Conservation (phyloP, 83 land plant genomes). For the Picea mariana region DNA sequence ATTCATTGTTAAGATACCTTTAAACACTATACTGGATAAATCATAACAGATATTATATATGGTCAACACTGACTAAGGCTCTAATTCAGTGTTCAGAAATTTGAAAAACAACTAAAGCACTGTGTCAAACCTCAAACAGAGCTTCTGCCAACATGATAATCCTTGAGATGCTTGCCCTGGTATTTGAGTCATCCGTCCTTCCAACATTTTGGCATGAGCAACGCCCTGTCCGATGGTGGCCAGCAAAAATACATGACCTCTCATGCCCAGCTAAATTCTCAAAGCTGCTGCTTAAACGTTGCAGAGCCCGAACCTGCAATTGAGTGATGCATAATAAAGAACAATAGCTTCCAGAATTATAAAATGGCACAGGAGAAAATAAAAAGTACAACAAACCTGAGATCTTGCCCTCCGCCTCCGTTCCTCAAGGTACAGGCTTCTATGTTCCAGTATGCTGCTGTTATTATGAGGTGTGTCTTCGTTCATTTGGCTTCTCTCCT, state of each 20-base stretch:
- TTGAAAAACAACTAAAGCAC: slow-evolving; percentile 2
- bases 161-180: slow-evolving; percentile 78
- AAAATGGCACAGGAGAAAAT: neutral
- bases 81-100: neutral
- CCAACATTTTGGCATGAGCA: slow-evolving; percentile 53
- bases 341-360: neutral
- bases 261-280: slow-evolving; percentile 67
- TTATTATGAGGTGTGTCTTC: slow-evolving; percentile 32
- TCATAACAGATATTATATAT: neutral
- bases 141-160: slow-evolving; percentile 86
- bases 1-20: neutral
- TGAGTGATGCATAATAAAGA: neutral
- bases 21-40: neutral
- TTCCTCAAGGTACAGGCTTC: slow-evolving; percentile 61
- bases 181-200: slow-evolving; percentile 45
- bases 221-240: slow-evolving; percentile 58
- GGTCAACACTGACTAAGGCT: neutral
- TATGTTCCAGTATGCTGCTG: slow-evolving; percentile 28
- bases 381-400: slow-evolving; percentile 46
- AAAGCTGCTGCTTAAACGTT: slow-evolving; percentile 60
- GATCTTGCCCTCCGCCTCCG: slow-evolving; percentile 75
- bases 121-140: slow-evolving; percentile 61
- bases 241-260: slow-evolving; percentile 67
- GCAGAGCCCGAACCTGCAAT: slow-evolving; percentile 67
- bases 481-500: slow-evolving; percentile 36